These are phyloP conservation scores for Pythium oligandrum DNA, from an alignment of 352 stramenopile genomes.

Conservation along the genomic window DNA sequence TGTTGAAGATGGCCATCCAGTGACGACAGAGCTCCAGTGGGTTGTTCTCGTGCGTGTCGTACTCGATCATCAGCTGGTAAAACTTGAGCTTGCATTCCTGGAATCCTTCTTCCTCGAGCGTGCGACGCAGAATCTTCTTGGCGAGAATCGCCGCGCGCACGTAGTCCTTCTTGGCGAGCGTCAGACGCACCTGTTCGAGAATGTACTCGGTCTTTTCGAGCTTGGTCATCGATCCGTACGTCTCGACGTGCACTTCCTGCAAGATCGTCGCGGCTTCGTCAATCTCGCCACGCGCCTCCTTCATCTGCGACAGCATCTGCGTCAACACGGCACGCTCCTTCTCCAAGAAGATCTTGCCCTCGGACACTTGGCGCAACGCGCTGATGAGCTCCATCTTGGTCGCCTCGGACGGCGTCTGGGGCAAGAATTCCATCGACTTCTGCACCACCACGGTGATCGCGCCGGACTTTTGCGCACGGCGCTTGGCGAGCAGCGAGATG, in stretches of 20 bases:
- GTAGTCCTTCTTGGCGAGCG: slow-evolving; percentile 96
- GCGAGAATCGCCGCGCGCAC: slow-evolving; percentile 95
- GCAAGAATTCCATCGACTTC: slow-evolving; percentile 77
- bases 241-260: slow-evolving; percentile 98
- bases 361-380: slow-evolving; percentile 90
- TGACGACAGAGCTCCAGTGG: slow-evolving; percentile 91
- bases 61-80: slow-evolving; percentile 95
- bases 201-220: slow-evolving; percentile 99
- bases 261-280: slow-evolving; percentile 92
- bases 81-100: slow-evolving; percentile 96
- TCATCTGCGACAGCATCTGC: slow-evolving; percentile 89
- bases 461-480: slow-evolving; percentile 84
- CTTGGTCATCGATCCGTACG: slow-evolving; percentile 97
- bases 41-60: slow-evolving; percentile 95
- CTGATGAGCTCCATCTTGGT: slow-evolving; percentile 92
- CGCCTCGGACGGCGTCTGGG: slow-evolving; percentile 73
- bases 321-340: slow-evolving; percentile 93
- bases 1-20: slow-evolving; percentile 84
- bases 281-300: slow-evolving; percentile 91
- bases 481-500: slow-evolving; percentile 83
- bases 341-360: slow-evolving; percentile 98
- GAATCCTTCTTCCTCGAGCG: slow-evolving; percentile 92
- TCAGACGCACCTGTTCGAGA: slow-evolving; percentile 96
- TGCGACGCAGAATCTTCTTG: slow-evolving; percentile 95
- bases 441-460: slow-evolving; percentile 85